Evolutionary conservation across 2,329 filamentous ascomycete genomes (phyloP), one percentile per base, ranked within the genome.

Genomic region (Phialophora macrospora): DNA sequence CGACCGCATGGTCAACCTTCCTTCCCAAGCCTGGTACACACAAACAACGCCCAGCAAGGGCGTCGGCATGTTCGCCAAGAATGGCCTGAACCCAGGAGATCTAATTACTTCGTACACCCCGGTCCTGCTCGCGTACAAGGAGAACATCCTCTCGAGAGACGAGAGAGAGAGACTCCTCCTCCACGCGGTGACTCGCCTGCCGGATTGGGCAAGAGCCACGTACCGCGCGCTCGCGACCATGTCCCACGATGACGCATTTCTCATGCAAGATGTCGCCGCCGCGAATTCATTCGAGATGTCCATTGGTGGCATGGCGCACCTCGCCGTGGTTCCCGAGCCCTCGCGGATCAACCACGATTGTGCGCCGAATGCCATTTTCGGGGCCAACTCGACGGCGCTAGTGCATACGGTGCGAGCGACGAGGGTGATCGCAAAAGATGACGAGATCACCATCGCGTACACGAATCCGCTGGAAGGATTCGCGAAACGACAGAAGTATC

Each of bases 361-460:
- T 41, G 56, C 55, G 20, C 68, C 68, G 4, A 70, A 70, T 49
- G 62, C 67, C 11, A 55, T 60, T 26, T 69, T 62, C 32, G 30
- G 41, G 12, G 9, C 58, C 20, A 59, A 69, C 51, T 20, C 49
- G 2, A 20, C 32, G 8, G 22, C 30, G 3, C 62, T 69, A 26
- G 46, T 52, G 22, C 67, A 69, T 28, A 24, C 30, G 9, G 64
- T 69, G 14, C 62, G 51, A 8, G 64, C 67, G 32, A 38, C 87
- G 26, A 87, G 88, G 69, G 84, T 92, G 63, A 97, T 99, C 66
- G 85, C 88, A 9, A 82, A 90, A 0, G 93, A 93, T 4, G 93
- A 98, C 66, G 95, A 98, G 77, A 96, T 99, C 66, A 98, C 95
- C 0, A 94, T 98, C 0, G 93, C 90, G 0, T 99, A 99, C 74